Base-by-base conservation (phyloP, 192 early-diverging fungal species). In the Coemansia sp. region DNA sequence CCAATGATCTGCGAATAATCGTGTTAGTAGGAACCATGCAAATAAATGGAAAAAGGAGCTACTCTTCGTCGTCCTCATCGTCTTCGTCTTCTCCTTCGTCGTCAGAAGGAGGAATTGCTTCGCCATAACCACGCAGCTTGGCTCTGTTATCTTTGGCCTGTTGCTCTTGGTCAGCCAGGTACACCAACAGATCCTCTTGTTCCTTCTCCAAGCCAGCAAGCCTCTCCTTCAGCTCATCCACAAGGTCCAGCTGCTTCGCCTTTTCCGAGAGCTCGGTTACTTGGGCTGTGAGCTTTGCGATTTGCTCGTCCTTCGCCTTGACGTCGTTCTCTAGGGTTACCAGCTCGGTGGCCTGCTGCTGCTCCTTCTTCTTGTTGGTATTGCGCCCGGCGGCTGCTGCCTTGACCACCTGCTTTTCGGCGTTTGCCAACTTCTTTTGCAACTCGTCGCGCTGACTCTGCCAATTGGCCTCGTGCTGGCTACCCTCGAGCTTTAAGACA, bases 131-230 rank as follows among this genome's bases (percentile, higher is more conserved):
- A 46, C 84, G 83, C 70, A 91, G 76, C 55, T 76, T 78, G 29
- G 70, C 71, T 16, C 87, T 84, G 70, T 87, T 83, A 34, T 85
- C 75, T 68, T 86, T 87, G 50, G 87, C 85, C 69, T 86, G 86
- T 33, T 86, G 86, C 65, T 95, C 94, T 71, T 94, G 93, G 53
- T 97, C 95, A 3, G 92, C 93, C 67, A 95, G 71, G 62, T 88
- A 93, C 34, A 94, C 89, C 40, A 95, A 80, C 63, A 95, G 70
- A 71, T 97, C 95, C 63, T 95, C 95, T 60, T 93, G 92, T 68
- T 95, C 92, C 63, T 87, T 88, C 72, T 89, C 88, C 24, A 78
- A 24, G 4, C 62, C 58, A 0, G 71, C 70, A 3, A 85, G 34
- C 64, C 68, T 83, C 71, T 46, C 91, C 67, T 68, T 87, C 40